Base-by-base conservation (phyloP, 805 yeast species). In the Metschnikowia cubensis region DNA sequence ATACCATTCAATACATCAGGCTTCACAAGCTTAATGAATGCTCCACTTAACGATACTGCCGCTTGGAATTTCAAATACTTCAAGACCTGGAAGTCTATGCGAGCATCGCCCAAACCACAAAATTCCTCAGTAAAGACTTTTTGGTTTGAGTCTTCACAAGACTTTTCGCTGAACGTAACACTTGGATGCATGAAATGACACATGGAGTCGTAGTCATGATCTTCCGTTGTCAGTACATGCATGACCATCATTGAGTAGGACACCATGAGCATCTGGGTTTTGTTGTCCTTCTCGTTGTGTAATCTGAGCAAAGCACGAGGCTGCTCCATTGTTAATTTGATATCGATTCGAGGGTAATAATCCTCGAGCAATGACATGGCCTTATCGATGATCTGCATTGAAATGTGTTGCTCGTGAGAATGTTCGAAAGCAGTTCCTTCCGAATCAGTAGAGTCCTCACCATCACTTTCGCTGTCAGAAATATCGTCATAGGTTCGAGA, bases 111-210 rank as follows among this genome's bases (percentile, higher is more conserved):
- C 37, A 60, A 48, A 6, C 58, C 55, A 17, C 60, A 56, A n/a
- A 69, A 48, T 31, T 68, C 66, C 31, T 61, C 60, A n/a, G 45
- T 50, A n/a, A 48, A 36, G 14, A 41, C 40, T 22, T 49, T 52
- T 29, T 42, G 42, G 11, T 21, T 14, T 3, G 45, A 21, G 25
- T 33, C 45, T 11, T 17, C 18, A 14, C 11, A 20, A 11, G 37
- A 29, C 29, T 66, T 69, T 50, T 70, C 71, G 34, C 59, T 59
- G 50, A 67, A 73, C 0, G 57, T 55, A 1, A 66, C 52, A 6
- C 62, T 58, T 2, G 76, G 76, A 40, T 65, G 63, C 17, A 70
- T 53, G 15, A 71, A 49, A 45, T 69, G 68, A 47, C 73, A 71
- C 29, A 60, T 66, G 5, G 67, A 57, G 33, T 65, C 67, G 52